These are phyloP conservation scores for Endotrypanum monterogeii DNA, from an alignment of 208 protist species.

Conservation along the genomic window DNA sequence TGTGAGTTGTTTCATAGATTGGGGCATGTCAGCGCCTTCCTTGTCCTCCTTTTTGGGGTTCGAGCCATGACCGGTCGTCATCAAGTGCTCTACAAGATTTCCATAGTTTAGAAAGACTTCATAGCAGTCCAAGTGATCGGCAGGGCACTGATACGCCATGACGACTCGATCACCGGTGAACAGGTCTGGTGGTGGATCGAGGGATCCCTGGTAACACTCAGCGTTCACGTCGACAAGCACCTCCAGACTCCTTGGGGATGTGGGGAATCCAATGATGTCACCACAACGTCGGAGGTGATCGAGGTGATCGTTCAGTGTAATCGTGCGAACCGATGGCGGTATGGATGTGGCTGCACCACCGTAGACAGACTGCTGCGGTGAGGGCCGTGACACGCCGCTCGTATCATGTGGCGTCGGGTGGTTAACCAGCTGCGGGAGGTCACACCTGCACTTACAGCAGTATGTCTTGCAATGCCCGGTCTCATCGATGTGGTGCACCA, in stretches of 20 bases:
- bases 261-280: conserved; percentile 47
- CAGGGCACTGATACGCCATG: conserved; percentile 48
- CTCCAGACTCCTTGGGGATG: conserved; percentile 51
- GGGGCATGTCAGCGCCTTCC: neutral
- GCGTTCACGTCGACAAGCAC: conserved; percentile 51
- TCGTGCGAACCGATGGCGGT: conserved; percentile 12
- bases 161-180: conserved; percentile 12
- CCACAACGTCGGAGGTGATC: conserved; percentile 34
- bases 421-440: conserved; percentile 29
- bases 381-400: neutral
- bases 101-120: conserved; percentile 65
- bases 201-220: conserved; percentile 14
- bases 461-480: conserved; percentile 48
- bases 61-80: conserved; percentile 33
- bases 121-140: conserved; percentile 32
- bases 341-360: neutral
- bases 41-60: neutral
- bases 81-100: conserved; percentile 58
- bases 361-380: neutral
- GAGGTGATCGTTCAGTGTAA: conserved; percentile 32
- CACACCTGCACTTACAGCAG: conserved; percentile 32
- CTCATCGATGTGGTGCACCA: conserved; percentile 44
- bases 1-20: neutral
- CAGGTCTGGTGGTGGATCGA: conserved; percentile 19
- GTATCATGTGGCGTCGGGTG: conserved; percentile 15